phyloP scores from a whole-genome alignment of 1,284 basidiomycete species.

The Ceratobasidium sp. region DNA sequence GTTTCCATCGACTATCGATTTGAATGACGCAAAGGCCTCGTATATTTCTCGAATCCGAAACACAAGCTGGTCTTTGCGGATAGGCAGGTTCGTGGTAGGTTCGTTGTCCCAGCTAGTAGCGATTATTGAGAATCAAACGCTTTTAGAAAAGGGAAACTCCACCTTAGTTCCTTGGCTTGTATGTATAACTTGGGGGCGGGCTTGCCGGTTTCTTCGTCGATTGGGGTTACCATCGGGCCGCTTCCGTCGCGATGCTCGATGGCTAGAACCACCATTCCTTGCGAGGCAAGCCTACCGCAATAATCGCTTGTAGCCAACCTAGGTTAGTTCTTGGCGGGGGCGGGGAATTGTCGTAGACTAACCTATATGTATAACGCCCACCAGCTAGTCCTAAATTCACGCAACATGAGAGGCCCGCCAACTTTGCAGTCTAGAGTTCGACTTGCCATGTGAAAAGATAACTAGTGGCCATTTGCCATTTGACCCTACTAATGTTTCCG shows the following conservation, averaged over 20 bases:
- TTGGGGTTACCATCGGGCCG: conserved; percentile 61
- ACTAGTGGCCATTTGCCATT: conserved; percentile 71
- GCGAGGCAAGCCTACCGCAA: conserved; percentile 76
- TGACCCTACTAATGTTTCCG: conserved; percentile 10
- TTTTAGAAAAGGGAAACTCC: conserved; percentile 27
- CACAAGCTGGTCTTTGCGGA: conserved; percentile 74
- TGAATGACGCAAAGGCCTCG: conserved; percentile 62
- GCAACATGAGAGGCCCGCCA: neutral
- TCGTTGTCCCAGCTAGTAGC: conserved; percentile 48
- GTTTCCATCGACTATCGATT: conserved; percentile 48
- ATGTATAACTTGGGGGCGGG: conserved; percentile 58
- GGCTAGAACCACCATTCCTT: conserved; percentile 81
- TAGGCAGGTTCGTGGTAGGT: conserved; percentile 56
- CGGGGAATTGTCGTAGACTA: conserved; percentile 29
- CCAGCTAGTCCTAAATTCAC: conserved; percentile 69
- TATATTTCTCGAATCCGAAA: conserved; percentile 77
- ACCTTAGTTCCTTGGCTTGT: conserved; percentile 68
- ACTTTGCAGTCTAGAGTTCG: neutral
- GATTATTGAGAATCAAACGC: conserved; percentile 29
- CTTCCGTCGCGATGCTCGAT: conserved; percentile 85
- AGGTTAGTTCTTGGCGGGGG: conserved; percentile 33
- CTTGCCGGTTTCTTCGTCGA: conserved; percentile 46
- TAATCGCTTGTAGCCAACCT: conserved; percentile 66
- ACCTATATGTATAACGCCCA: conserved; percentile 78
- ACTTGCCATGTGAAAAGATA: conserved; percentile 77